Evolutionary conservation across 257 asterid genomes (phyloP), one percentile per base, ranked within the genome.

Genomic region (Parsonsia alboflavescens): DNA sequence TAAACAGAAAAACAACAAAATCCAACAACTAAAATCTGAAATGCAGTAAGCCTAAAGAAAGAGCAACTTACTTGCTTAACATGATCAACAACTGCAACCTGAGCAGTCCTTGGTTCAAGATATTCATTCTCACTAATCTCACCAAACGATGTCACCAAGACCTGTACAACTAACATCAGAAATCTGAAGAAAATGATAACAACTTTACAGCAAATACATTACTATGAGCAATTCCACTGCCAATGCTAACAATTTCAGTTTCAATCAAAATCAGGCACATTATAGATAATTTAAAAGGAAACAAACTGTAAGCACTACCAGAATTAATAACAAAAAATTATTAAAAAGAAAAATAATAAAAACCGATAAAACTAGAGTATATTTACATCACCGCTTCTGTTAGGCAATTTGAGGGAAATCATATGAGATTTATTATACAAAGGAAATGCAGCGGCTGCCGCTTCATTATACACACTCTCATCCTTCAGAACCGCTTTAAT

Each of bases 41-140:
- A 42, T 7, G 30, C 41, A 68, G 17, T 9, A 33, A 26, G 52
- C 52, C 24, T 30, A 8, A 54, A 63, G 46, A 24, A 58, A 71
- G 22, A 77, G 59, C 48, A 71, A 82, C 66, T 64, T 74, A 92
- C 97, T 89, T 94, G 97, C 82, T 90, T 94, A 80, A 90, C 89
- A 83, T 94, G 98, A 86, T 94, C 93, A 80, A 94, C 87, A 54
- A 81, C 88, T 22, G 93, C 97, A 80, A 94, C 96, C 81, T 91
- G 97, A 75, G 97, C 93, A 71, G 97, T 92, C 85, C 92, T 84
- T 13, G 97, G 98, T 83, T 94, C 98, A 83, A 94, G 81, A 83
- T 88, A 94, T 80, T 94, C 97, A 79, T 87, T 85, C 80, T 85
- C 82, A 83, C 81, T 86, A 74, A 91, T 85, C 88, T 94, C 97